phyloP scores from a whole-genome alignment of 2,329 filamentous ascomycete species.

The Botrytis medusae region DNA sequence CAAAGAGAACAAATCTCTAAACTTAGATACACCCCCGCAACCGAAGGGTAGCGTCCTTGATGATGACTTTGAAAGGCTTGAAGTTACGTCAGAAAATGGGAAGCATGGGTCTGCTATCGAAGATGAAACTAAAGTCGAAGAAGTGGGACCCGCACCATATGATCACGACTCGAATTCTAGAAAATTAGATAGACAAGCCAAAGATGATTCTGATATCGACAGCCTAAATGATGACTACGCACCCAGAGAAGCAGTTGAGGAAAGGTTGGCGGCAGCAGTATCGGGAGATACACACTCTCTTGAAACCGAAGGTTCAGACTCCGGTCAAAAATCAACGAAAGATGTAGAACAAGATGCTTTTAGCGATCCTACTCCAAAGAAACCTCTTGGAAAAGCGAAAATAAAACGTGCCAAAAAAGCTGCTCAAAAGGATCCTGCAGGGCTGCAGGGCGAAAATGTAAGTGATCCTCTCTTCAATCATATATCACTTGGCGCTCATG shows the following conservation, averaged over 20 bases:
- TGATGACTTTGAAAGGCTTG: slow-evolving; percentile 30
- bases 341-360: slow-evolving; percentile 19
- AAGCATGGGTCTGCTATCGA: not conserved
- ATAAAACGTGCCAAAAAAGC: slow-evolving; percentile 50
- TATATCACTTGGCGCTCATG: slow-evolving; percentile 19
- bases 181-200: not conserved
- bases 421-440: slow-evolving; percentile 21
- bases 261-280: not conserved
- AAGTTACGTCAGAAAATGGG: slow-evolving; percentile 19
- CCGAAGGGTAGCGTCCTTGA: slow-evolving; percentile 20
- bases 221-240: slow-evolving; percentile 40
- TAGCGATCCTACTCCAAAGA: slow-evolving; percentile 23
- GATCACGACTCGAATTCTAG: not conserved
- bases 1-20: slow-evolving; percentile 68
- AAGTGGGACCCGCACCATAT: not conserved
- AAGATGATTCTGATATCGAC: slow-evolving; percentile 23
- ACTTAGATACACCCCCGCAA: slow-evolving; percentile 43
- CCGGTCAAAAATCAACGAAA: slow-evolving; percentile 8
- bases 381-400: slow-evolving; percentile 52
- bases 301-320: not conserved
- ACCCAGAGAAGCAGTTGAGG: slow-evolving; percentile 35
- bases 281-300: not conserved
- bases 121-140: not conserved
- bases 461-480: slow-evolving; percentile 2
- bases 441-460: slow-evolving; percentile 29